phyloP scores from a whole-genome alignment of 2,329 filamentous ascomycete genomes.

The Lachnum nothofagi region DNA sequence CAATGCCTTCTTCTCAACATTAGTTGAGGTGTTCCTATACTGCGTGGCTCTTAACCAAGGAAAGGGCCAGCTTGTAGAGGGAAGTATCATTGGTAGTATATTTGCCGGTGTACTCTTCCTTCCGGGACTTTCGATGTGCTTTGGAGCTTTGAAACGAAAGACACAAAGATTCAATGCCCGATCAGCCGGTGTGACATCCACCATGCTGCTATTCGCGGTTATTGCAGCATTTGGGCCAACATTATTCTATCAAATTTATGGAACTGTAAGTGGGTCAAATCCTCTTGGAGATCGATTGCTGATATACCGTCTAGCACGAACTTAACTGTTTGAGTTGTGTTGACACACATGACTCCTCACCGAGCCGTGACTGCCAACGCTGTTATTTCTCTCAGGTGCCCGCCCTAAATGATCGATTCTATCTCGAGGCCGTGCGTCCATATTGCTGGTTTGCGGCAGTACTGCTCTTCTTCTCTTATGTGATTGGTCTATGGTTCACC shows the following conservation, averaged over 20 bases:
- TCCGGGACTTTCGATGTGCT: conserved; percentile 96
- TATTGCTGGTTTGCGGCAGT: conserved; percentile 87
- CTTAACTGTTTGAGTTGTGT: conserved; percentile 72
- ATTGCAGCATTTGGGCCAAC: conserved; percentile 95
- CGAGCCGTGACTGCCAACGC: conserved; percentile 71
- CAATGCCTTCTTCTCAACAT: conserved; percentile 96
- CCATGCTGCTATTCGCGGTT: conserved; percentile 93
- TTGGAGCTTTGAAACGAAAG: conserved; percentile 94
- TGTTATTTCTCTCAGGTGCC: conserved; percentile 92
- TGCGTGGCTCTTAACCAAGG: conserved; percentile 89
- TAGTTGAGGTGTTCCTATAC: conserved; percentile 97
- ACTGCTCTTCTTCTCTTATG: conserved; percentile 84
- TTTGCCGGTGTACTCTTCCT: conserved; percentile 94
- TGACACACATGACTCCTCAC: conserved; percentile 38
- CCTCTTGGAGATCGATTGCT: conserved; percentile 27
- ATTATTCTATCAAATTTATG: conserved; percentile 97
- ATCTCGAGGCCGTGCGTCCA: conserved; percentile 80
- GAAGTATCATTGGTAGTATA: conserved; percentile 95
- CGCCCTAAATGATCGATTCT: conserved; percentile 81
- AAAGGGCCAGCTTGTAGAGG: conserved; percentile 88
- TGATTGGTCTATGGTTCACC: conserved; percentile 93
- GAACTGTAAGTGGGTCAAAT: conserved; percentile 55
- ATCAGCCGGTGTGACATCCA: conserved; percentile 93
- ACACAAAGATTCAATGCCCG: conserved; percentile 97
- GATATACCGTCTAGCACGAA: conserved; percentile 61